Conservation (phyloP, 768 basidiomycete species). For the Termitomyces bulborhizus region DNA sequence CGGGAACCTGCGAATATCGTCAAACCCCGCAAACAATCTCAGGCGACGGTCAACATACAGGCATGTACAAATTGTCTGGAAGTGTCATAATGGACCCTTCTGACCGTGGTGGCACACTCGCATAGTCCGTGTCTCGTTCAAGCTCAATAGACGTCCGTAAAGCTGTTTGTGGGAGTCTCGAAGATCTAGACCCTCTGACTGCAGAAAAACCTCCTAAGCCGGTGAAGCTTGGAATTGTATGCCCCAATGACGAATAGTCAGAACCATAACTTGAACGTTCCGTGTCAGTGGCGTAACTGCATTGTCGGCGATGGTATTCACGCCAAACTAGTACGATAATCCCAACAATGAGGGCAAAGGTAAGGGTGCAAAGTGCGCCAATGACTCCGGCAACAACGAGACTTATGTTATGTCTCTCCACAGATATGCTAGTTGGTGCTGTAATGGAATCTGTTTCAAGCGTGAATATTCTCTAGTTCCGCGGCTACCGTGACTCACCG, state of each 20-base stretch:
- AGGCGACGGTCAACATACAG: constrained; percentile 1
- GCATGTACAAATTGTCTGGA: constrained; percentile 12
- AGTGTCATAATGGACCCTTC: constrained; percentile 6
- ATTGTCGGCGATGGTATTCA: background rate
- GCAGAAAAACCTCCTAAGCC: constrained; percentile 1
- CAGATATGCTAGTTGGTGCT: background rate
- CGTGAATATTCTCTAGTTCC: background rate
- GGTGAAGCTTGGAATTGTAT: constrained; percentile 5
- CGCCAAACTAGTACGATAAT: constrained; percentile 1
- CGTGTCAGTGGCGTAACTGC: background rate
- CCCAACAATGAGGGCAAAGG: constrained; percentile 1
- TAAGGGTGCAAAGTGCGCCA: constrained; percentile 10
- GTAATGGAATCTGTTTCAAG: background rate
- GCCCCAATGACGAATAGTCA: background rate
- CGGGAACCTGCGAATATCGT: background rate
- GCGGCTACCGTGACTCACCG: background rate
- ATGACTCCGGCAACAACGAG: constrained; percentile 7
- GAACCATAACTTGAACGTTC: constrained; percentile 4
- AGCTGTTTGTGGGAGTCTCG: background rate
- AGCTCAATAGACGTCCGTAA: background rate
- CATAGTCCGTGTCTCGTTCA: background rate
- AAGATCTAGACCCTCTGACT: background rate
- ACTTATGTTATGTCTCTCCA: background rate
- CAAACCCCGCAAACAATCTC: background rate
- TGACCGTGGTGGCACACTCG: background rate